Conservation (phyloP, 2,329 filamentous ascomycete species). For the Penicillium sp. region DNA sequence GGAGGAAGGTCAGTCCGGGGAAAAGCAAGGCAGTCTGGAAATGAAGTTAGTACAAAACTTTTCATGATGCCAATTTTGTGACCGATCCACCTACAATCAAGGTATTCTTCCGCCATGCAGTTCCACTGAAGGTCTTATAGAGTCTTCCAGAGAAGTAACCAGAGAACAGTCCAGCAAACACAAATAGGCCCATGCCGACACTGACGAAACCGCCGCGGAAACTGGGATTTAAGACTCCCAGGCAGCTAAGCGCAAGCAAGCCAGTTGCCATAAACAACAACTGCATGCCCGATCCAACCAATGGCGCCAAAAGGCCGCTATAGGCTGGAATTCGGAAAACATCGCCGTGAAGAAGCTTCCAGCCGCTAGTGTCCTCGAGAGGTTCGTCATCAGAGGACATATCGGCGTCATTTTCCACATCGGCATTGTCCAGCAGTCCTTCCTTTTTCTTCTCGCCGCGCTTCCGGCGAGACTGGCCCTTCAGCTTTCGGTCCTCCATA, state of each 20-base stretch:
- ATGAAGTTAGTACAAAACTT: constrained; percentile 5
- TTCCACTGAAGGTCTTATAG: constrained; percentile 79
- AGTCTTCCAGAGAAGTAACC: constrained; percentile 84
- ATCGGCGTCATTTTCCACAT: constrained; percentile 55
- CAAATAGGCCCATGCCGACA: constrained; percentile 77
- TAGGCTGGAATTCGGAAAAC: constrained; percentile 74
- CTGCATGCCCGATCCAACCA: constrained; percentile 84
- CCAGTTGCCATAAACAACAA: constrained; percentile 78
- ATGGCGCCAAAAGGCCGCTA: constrained; percentile 72
- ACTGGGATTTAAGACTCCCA: constrained; percentile 79
- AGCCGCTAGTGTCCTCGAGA: constrained; percentile 78
- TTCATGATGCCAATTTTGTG: too few species aligned
- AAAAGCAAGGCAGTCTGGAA: constrained; percentile 69
- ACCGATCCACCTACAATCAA: constrained; percentile 51
- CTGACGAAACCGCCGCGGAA: constrained; percentile 89
- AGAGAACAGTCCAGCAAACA: constrained; percentile 80
- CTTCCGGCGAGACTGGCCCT: constrained; percentile 37
- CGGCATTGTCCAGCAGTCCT: constrained; percentile 58
- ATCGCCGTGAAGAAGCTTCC: constrained; percentile 87
- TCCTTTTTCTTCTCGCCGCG: constrained; percentile 54
- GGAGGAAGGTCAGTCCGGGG: constrained; percentile 72
- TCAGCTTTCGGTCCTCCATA: constrained; percentile 67
- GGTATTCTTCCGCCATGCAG: constrained; percentile 73
- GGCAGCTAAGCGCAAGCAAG: constrained; percentile 68
- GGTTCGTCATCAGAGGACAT: constrained; percentile 68